Conservation (phyloP, 495 filamentous ascomycete genomes). For the Sphaerosporella brunnea region DNA sequence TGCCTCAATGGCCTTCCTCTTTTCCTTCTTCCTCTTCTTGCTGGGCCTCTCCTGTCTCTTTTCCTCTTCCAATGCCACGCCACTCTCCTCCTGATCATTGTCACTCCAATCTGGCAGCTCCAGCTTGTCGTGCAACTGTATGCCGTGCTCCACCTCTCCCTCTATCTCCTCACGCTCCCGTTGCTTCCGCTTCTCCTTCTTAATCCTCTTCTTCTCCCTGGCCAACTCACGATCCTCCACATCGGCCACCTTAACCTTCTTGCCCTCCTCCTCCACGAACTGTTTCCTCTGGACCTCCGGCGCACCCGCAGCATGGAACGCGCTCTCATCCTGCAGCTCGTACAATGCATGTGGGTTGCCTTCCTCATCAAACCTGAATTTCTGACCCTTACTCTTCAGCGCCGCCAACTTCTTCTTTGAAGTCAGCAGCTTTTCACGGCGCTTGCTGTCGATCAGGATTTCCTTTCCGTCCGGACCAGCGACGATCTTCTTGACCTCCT, state of each 20-base stretch:
- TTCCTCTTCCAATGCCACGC: slow-evolving; percentile 13
- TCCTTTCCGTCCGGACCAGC: slow-evolving; percentile 35
- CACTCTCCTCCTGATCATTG: slow-evolving; percentile 27
- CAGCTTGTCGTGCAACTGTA: slow-evolving; percentile 25
- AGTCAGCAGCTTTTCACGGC: slow-evolving; percentile 75
- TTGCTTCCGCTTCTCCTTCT: slow-evolving; percentile 62
- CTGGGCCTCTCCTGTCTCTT: slow-evolving; percentile 13
- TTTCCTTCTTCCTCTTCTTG: slow-evolving; percentile 32
- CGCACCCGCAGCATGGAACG: slow-evolving; percentile 55
- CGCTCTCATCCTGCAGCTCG: slow-evolving; percentile 65
- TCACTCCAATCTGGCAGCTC: slow-evolving; percentile 21
- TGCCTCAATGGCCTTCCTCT: slow-evolving; percentile 36
- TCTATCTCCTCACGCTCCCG: slow-evolving; percentile 24
- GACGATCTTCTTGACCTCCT: slow-evolving; percentile 32
- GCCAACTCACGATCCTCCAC: slow-evolving; percentile 60
- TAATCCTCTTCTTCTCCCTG: slow-evolving; percentile 66
- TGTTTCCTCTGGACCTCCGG: slow-evolving; percentile 53
- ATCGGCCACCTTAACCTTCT: slow-evolving; percentile 60
- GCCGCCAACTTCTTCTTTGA: slow-evolving; percentile 89
- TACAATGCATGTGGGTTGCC: slow-evolving; percentile 69
- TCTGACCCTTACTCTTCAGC: slow-evolving; percentile 65
- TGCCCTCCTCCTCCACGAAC: slow-evolving; percentile 57
- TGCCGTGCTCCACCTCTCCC: slow-evolving; percentile 17
- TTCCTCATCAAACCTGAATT: slow-evolving; percentile 82
- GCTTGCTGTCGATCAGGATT: slow-evolving; percentile 75